Evolutionary conservation across 2,329 filamentous ascomycete species (phyloP).

Genomic region (Periconia macrospinosa): DNA sequence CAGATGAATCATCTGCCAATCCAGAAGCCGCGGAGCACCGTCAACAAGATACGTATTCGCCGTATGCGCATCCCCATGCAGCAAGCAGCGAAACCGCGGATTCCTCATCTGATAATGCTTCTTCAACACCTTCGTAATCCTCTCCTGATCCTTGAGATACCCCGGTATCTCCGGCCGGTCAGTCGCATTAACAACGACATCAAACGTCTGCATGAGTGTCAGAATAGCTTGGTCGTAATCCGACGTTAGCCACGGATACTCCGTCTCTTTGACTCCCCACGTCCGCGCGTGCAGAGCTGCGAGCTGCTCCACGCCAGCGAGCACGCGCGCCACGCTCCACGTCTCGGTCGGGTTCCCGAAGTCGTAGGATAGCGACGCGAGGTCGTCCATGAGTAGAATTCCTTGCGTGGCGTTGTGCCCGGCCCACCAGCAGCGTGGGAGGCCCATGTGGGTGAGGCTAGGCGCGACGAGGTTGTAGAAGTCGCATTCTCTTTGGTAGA

Average conservation of each 20-base stretch:
- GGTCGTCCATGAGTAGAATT: constrained; percentile 17
- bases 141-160: constrained; percentile 42
- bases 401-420: constrained; percentile 16
- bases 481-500: constrained; percentile 17
- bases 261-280: constrained; percentile 34
- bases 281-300: constrained; percentile 46
- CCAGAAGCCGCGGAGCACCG: constrained; percentile 43
- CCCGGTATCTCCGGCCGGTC: constrained; percentile 37
- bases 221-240: constrained; percentile 37
- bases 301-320: constrained; percentile 39
- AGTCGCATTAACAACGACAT: constrained; percentile 3
- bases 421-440: constrained; percentile 11
- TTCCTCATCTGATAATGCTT: constrained; percentile 43
- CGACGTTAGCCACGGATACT: constrained; percentile 34
- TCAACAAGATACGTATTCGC: constrained; percentile 49
- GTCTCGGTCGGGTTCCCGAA: constrained; percentile 11
- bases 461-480: constrained; percentile 18
- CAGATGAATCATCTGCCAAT: constrained; percentile 49
- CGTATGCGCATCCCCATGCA: constrained; percentile 50
- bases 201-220: constrained; percentile 6
- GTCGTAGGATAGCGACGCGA: constrained; percentile 6
- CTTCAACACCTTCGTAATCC: constrained; percentile 41
- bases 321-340: constrained; percentile 10
- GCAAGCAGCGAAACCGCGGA: constrained; percentile 43
- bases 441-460: constrained; percentile 10